phyloP scores from a whole-genome alignment of 2,329 filamentous ascomycete species.

The Microsporum ferrugineum region DNA sequence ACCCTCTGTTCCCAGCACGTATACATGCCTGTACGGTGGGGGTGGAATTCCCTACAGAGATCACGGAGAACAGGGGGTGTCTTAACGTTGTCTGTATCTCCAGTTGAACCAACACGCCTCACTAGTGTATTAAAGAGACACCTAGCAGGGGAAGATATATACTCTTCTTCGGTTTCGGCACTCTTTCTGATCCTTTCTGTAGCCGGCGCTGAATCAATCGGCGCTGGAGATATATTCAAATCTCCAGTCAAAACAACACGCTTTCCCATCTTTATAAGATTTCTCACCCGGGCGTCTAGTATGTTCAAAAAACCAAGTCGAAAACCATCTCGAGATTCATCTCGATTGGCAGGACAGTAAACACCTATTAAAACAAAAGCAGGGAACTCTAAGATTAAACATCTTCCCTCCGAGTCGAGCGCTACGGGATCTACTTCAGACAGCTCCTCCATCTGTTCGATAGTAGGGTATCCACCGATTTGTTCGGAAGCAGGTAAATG shows the following conservation, averaged over 20 bases:
- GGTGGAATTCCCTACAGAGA: constrained; percentile 70
- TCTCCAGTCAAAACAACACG: constrained; percentile 78
- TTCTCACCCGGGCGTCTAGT: constrained; percentile 73
- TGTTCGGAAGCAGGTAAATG: constrained; percentile 61
- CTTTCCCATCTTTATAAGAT: constrained; percentile 69
- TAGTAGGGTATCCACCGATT: constrained; percentile 78
- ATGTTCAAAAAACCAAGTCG: constrained; percentile 67
- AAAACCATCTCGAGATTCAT: constrained; percentile 73
- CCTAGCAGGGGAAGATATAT: constrained; percentile 58
- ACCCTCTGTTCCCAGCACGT: constrained; percentile 94
- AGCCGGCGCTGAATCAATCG: constrained; percentile 65
- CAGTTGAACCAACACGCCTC: constrained; percentile 56
- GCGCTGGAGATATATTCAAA: constrained; percentile 62
- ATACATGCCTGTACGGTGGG: constrained; percentile 75
- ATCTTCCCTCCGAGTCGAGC: constrained; percentile 84
- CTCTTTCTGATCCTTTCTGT: constrained; percentile 61
- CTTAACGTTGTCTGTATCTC: constrained; percentile 55
- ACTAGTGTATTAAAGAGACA: constrained; percentile 80
- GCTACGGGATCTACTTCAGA: constrained; percentile 53
- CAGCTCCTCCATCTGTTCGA: constrained; percentile 51
- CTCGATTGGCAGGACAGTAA: constrained; percentile 81
- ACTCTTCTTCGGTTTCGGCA: constrained; percentile 57
- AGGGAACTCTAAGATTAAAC: constrained; percentile 82
- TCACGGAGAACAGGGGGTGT: constrained; percentile 69
- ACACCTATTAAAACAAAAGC: constrained; percentile 89